These are phyloP conservation scores for Heracleum sosnowskyi DNA, from an alignment of 129 eudicot species.

Conservation along the genomic window DNA sequence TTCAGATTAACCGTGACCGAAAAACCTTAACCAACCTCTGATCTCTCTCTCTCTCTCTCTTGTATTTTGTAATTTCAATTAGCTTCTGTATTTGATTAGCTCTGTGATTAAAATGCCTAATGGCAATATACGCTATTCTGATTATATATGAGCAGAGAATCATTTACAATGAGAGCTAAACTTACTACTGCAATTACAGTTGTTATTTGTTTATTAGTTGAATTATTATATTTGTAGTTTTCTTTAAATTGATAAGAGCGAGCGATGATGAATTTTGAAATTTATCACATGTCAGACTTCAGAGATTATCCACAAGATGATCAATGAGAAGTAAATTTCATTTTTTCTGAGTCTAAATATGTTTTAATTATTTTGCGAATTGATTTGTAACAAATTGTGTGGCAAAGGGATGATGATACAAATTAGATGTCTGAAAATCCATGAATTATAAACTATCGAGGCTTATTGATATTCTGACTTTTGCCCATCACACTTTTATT, in stretches of 20 bases:
- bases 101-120: slow-evolving; percentile 58
- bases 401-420: slow-evolving; percentile 7
- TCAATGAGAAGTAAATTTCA: slow-evolving; percentile 36
- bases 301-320: slow-evolving; percentile 23
- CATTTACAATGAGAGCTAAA: slow-evolving; percentile 36
- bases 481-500: too few species aligned
- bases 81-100: slow-evolving; percentile 9
- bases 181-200: background rate
- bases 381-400: background rate
- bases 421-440: slow-evolving; percentile 12
- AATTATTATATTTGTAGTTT: background rate
- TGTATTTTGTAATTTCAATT: background rate
- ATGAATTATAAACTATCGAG: slow-evolving; percentile 10
- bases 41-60: slow-evolving; percentile 17
- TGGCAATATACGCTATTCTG: slow-evolving; percentile 79
- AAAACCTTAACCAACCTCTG: slow-evolving; percentile 57
- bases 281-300: slow-evolving; percentile 65
- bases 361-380: background rate
- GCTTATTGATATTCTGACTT: slow-evolving; percentile 16
- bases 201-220: background rate
- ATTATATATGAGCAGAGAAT: slow-evolving; percentile 29
- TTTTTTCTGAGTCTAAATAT: slow-evolving; percentile 22
- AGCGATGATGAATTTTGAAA: slow-evolving; percentile 44
- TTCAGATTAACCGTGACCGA: slow-evolving; percentile 65
- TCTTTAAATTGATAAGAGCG: background rate